Base-by-base conservation (phyloP, 169 alveolate species). In the Nephromyces sp. region DNA sequence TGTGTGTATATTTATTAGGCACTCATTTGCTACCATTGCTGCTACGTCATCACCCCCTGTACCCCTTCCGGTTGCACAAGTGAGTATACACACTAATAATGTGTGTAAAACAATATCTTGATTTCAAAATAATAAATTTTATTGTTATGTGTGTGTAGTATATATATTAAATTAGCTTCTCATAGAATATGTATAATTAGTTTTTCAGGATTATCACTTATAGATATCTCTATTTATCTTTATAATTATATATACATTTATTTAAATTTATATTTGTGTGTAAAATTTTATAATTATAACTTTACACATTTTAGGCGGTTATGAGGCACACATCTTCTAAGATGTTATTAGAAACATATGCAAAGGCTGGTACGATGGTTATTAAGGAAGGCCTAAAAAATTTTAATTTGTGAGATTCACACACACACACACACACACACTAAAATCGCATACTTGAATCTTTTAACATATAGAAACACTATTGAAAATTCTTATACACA, bases 21-120 rank as follows among this genome's bases (percentile, higher is more conserved):
- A 79, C 62, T 83, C 89, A 21, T 83, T 83, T 64, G 89, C 89
- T 6, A 83, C 89, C 0, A 73, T 83, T 24, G 86, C 89, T 52
- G 89, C 89, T 52, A 75, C 89, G 22, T 83, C 86, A 30, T 79
- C 77, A 25, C 89, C 89, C 4, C 89, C 89, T 3, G 89, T 83
- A 32, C 89, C 89, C 1, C 73, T 83, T 30, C 86, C 89, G 6
- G 89, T 83, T n/a, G 86, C 89, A 6, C 89, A 83, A 72, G 89
- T 79, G 34, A 51, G 70, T 6, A n/a, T 43, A 57, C 74, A 25
- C 22, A 28, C 28, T 24, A 15, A 43, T 43, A 15, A n/a, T n/a
- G n/a, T n/a, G n/a, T n/a, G n/a, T n/a, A n/a, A n/a, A n/a, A n/a
- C n/a, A n/a, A n/a, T n/a, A n/a, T n/a, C n/a, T n/a, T n/a, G n/a